These are phyloP conservation scores for Cornus florida DNA, from an alignment of 148 eudicot genomes.

Conservation along the genomic window DNA sequence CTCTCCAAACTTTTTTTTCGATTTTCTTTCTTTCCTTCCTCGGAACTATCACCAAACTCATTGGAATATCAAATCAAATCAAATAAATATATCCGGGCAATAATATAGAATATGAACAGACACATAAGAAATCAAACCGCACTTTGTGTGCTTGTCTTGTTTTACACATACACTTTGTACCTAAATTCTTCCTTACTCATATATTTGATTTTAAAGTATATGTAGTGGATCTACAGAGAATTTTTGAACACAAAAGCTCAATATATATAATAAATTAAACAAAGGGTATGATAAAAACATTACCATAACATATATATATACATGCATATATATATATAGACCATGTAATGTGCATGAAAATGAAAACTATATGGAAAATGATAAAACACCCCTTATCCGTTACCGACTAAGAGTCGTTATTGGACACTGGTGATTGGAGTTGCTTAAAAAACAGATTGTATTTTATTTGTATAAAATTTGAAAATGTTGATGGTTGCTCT, in stretches of 20 bases:
- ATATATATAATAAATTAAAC: neutral
- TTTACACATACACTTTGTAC: neutral
- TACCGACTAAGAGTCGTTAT: no score
- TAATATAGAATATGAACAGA: neutral
- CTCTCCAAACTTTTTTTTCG: conserved; percentile 26
- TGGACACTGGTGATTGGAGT: no score
- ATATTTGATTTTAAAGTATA: no score
- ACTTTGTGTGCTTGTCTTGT: neutral
- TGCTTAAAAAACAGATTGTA: no score
- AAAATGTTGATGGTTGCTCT: no score
- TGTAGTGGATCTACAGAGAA: neutral
- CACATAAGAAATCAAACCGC: conserved; percentile 12
- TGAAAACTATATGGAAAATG: no score
- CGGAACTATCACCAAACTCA: conserved; percentile 29
- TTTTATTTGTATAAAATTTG: no score
- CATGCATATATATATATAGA: no score
- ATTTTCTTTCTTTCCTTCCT: conserved; percentile 32
- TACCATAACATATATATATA: no score
- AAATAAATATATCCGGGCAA: neutral
- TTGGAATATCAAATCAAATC: conserved; percentile 4
- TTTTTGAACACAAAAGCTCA: neutral
- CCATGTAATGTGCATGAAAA: neutral
- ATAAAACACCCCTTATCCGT: no score
- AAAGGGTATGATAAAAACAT: neutral
- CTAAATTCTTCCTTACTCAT: neutral